Conservation (phyloP, 164 flowering plant species). For the Platanus orientalis region DNA sequence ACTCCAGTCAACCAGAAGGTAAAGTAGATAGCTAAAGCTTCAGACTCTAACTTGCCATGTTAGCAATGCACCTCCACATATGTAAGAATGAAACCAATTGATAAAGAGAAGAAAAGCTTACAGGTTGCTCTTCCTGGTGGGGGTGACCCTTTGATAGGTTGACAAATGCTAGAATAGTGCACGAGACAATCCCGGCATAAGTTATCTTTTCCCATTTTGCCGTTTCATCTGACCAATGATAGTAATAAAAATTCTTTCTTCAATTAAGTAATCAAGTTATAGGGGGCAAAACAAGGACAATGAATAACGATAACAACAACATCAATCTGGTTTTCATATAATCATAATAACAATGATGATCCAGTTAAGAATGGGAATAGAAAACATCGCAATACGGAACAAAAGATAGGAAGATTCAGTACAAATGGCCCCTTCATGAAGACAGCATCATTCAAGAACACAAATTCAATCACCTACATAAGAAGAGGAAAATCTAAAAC, state of each 20-base stretch:
- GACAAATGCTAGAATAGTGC: conserved; percentile 39
- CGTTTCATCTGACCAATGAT: conserved; percentile 38
- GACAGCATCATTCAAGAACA: neutral
- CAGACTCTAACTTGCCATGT: no score
- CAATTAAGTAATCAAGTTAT: neutral
- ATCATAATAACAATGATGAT: no score
- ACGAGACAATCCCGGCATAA: conserved; percentile 39
- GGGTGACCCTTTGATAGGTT: conserved; percentile 59
- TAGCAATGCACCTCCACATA: no score
- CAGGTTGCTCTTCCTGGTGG: conserved; percentile 63
- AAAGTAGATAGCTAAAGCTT: no score
- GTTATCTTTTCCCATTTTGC: conserved; percentile 80
- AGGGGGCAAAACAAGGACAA: neutral
- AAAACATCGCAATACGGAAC: no score
- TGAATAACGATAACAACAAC: neutral
- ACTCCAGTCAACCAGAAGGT: no score
- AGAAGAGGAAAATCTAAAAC: neutral
- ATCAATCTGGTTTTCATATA: no score
- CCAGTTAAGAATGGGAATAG: no score
- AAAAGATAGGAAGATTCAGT: no score
- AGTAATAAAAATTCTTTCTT: neutral
- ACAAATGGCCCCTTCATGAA: no score
- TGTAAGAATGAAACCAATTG: neutral
- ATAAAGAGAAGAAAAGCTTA: conserved; percentile 19
- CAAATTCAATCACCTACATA: neutral